A percentile compares a stretch with the other conserved stretches of the same genome.
phyloP scores from a whole-genome alignment of 2,329 filamentous ascomycete species.

The Aspergillus tamarii region DNA sequence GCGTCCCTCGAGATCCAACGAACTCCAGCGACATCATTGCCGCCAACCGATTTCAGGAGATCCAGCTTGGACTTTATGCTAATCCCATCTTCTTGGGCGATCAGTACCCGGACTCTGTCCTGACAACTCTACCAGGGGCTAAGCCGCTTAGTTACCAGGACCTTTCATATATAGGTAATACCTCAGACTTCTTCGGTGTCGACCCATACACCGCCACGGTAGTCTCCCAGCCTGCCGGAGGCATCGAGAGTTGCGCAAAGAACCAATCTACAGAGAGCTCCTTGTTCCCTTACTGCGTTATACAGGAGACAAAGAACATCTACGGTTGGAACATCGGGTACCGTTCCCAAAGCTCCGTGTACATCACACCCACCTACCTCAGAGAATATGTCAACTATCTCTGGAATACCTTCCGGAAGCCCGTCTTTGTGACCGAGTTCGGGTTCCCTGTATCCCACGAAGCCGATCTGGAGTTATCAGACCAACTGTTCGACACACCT shows the following conservation, averaged over 20 bases:
- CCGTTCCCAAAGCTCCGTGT: conserved; percentile 58
- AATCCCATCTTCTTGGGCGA: conserved; percentile 51
- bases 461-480: conserved; percentile 46
- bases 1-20: conserved; percentile 47
- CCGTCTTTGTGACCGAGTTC: conserved; percentile 58
- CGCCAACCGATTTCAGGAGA: conserved; percentile 83
- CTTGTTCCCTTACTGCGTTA: conserved; percentile 58
- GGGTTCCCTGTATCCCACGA: conserved; percentile 58
- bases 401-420: conserved; percentile 59
- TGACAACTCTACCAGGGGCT: conserved; percentile 52
- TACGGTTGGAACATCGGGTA: conserved; percentile 65
- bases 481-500: conserved; percentile 59
- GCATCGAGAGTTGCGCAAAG: conserved; percentile 53
- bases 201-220: conserved; percentile 63
- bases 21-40: conserved; percentile 72
- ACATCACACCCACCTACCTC: conserved; percentile 55
- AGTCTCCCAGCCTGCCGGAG: conserved; percentile 51
- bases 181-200: conserved; percentile 60
- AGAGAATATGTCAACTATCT: conserved; percentile 60
- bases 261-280: conserved; percentile 44
- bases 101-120: conserved; percentile 49
- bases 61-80: conserved; percentile 55
- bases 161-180: conserved; percentile 53
- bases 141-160: conserved; percentile 51
- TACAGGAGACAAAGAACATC: conserved; percentile 49